Base-by-base conservation (phyloP, 345 rosid genomes). In the Acer yangbiense region DNA sequence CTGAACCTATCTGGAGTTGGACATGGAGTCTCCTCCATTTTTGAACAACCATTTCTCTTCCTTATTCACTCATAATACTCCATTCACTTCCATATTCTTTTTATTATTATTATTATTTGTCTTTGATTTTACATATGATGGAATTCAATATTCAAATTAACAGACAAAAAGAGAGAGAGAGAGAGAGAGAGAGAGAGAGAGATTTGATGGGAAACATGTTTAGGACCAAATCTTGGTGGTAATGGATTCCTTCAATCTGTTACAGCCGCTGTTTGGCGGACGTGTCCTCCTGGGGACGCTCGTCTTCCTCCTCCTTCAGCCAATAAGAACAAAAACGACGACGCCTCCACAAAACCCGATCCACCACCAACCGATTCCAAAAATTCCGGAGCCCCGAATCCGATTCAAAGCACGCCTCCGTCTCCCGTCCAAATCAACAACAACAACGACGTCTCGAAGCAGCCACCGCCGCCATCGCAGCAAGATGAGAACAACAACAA, bases 191-290 rank as follows among this genome's bases (percentile, higher is more conserved):
- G 18, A 57, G 79, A 21, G 76, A 61, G 74, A 68, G 81, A 25
- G 58, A 35, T 76, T 87, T 80, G 82, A 95, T 95, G 98, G 99
- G 98, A 83, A 95, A 95, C 82, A 76, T 92, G 98, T 74, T 88
- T 87, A 27, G 99, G 98, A n/a, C 99, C 97, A 78, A 93, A 81
- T 79, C 85, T 87, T 21, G 86, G 85, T 25, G 63, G 81, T 72
- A 87, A 82, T 74, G 99, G 97, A 79, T 95, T 95, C 83, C 69
- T 95, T 1, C 89, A 90, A 81, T 88, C 92, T 69, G 97, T 95
- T 77, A 88, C 89, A 55, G 97, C 91, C 5, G 97, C 95, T 7
- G 89, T 95, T 23, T 94, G 95, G 93, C 83, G 92, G 7, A 86
- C 81, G 69, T 77, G 86, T 66, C 86, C 89, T 9, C 89, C 89